phyloP scores from a whole-genome alignment of 495 filamentous ascomycete species.

The Aspergillus sclerotiicarbonarius region DNA sequence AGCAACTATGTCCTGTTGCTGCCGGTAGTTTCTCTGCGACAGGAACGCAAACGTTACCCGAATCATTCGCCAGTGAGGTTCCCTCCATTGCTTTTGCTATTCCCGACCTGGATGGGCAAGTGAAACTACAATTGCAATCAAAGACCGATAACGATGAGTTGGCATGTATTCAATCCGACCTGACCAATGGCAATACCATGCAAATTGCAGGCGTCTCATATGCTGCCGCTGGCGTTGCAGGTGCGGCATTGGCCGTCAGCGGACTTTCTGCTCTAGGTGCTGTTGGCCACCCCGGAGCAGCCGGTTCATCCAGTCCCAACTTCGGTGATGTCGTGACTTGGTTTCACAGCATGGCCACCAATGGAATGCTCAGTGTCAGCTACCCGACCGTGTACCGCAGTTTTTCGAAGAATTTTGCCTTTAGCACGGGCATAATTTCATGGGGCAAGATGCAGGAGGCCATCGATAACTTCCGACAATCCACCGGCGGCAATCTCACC shows the following conservation, averaged over 20 bases:
- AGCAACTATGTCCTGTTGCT: conserved; percentile 80
- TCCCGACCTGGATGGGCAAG: conserved; percentile 86
- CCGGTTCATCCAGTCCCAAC: conserved; percentile 70
- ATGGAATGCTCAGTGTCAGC: conserved; percentile 89
- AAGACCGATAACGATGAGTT: conserved; percentile 58
- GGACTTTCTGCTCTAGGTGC: conserved; percentile 69
- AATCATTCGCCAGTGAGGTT: conserved; percentile 67
- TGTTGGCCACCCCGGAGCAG: conserved; percentile 61
- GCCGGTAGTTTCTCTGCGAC: conserved; percentile 68
- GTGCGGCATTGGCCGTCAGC: conserved; percentile 72
- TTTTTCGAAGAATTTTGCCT: conserved; percentile 90
- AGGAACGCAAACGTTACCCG: conserved; percentile 67
- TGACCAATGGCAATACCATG: conserved; percentile 84
- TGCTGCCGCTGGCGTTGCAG: conserved; percentile 83
- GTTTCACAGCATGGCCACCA: conserved; percentile 92
- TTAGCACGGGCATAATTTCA: conserved; percentile 80
- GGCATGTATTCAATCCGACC: conserved; percentile 78
- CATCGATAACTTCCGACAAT: conserved; percentile 80
- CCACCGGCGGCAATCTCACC: conserved; percentile 85
- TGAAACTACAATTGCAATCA: conserved; percentile 70
- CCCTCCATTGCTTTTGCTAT: conserved; percentile 88
- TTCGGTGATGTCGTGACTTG: conserved; percentile 84
- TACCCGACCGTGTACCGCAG: conserved; percentile 84
- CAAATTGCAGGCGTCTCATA: conserved; percentile 75
- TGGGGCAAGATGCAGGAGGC: conserved; percentile 76